These are phyloP conservation scores for Sicyos baderoa DNA, from an alignment of 306 rosid species.

Conservation along the genomic window DNA sequence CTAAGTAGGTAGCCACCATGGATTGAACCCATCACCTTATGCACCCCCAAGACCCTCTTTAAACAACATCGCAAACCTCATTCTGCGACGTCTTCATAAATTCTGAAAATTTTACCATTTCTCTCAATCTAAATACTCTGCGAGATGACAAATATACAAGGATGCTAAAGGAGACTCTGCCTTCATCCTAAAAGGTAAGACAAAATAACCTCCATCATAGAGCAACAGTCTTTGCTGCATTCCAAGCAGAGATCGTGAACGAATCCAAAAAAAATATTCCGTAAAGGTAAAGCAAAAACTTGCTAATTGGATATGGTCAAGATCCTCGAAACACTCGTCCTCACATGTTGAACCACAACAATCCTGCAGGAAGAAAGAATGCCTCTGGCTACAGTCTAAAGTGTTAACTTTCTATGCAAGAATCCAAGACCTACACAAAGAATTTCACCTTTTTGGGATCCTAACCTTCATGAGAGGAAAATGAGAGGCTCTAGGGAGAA, in stretches of 20 bases:
- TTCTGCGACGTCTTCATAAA: background rate
- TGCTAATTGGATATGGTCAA: background rate
- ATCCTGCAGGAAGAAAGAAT: background rate
- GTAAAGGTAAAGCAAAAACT: background rate
- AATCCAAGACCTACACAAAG: background rate
- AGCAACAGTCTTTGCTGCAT: background rate
- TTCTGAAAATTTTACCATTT: background rate
- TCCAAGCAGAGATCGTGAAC: background rate
- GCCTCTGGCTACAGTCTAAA: background rate
- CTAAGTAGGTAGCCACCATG: too few species aligned
- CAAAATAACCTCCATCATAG: too few species aligned
- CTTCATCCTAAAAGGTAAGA: too few species aligned
- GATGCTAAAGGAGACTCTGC: too few species aligned
- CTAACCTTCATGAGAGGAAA: background rate
- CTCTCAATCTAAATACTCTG: background rate
- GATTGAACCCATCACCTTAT: too few species aligned
- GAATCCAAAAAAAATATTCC: background rate
- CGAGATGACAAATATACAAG: too few species aligned
- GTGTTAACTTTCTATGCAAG: background rate
- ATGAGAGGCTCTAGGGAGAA: too few species aligned
- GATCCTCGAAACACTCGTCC: background rate
- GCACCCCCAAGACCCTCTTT: too few species aligned
- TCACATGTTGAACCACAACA: background rate
- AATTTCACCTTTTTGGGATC: background rate
- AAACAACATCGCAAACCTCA: background rate